These are phyloP conservation scores for Candida chilensis DNA, from an alignment of 805 yeast species.

Conservation along the genomic window DNA sequence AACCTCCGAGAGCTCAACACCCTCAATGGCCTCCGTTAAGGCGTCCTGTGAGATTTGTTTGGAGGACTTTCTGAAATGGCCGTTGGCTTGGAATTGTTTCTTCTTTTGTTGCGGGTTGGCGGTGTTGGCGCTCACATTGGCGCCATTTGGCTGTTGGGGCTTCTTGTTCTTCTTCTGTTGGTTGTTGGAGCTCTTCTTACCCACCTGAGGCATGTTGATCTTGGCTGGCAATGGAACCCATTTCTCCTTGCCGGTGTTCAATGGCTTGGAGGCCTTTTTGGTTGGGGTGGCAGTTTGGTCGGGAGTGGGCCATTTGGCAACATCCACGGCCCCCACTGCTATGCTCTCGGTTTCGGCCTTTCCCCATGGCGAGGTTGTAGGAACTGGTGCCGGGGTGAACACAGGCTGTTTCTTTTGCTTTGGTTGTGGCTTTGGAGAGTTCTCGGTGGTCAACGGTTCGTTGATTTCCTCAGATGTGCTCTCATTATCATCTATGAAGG, in stretches of 20 bases:
- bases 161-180: slow-evolving; percentile 2
- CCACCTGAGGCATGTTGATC: neutral
- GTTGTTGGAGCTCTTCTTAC: neutral
- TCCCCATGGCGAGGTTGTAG: neutral
- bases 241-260: slow-evolving; percentile 54
- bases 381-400: neutral
- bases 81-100: no score
- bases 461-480: neutral
- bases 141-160: neutral
- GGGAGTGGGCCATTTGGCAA: slow-evolving; percentile 1
- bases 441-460: neutral
- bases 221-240: slow-evolving; percentile 60
- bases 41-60: no score
- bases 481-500: slow-evolving; percentile 2
- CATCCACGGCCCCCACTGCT: neutral
- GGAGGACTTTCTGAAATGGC: no score
- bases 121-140: neutral
- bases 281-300: neutral
- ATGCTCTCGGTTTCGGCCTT: neutral
- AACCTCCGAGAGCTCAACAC: no score
- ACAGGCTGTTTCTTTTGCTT: neutral
- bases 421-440: slow-evolving; percentile 1
- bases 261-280: no score
- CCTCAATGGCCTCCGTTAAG: no score
- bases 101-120: neutral